Evolutionary conservation across 441 rosid genomes (phyloP).

Genomic region (Raphanus hybrid): DNA sequence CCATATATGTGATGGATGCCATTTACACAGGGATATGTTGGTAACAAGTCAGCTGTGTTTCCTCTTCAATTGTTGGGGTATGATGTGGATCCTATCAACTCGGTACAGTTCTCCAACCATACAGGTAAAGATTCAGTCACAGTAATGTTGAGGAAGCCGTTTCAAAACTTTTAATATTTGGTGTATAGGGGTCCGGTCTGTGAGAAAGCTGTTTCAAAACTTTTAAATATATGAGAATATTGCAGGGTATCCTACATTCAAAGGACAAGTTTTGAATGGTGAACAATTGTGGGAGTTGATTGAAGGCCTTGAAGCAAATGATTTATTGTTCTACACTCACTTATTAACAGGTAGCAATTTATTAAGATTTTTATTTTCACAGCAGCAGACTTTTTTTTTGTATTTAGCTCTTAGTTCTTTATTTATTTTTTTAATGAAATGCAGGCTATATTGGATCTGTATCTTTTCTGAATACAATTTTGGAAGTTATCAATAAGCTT

Average conservation of each 20-base stretch:
- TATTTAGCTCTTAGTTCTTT: neutral
- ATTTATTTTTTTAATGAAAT: conserved; percentile 9
- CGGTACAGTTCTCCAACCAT: conserved; percentile 99
- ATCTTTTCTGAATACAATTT: conserved; percentile 78
- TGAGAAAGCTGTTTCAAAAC: conserved; percentile 22
- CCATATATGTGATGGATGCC: conserved; percentile 2
- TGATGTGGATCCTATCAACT: conserved; percentile 97
- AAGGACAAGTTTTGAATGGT: conserved; percentile 96
- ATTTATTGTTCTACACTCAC: conserved; percentile 88
- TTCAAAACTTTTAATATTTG: conserved; percentile 34
- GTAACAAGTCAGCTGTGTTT: conserved; percentile 96
- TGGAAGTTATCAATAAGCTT: conserved; percentile 85
- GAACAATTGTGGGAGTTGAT: conserved; percentile 84
- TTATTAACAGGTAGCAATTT: conserved; percentile 70
- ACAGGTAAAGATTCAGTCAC: conserved; percentile 59
- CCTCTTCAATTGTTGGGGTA: conserved; percentile 96
- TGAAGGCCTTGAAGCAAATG: conserved; percentile 93
- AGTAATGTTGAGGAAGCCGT: neutral
- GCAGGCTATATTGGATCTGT: conserved; percentile 99
- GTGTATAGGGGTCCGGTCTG: neutral
- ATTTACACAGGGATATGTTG: conserved; percentile 86
- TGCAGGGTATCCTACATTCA: conserved; percentile 93
- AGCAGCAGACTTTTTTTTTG: neutral
- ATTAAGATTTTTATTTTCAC: neutral
- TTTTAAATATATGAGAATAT: conserved; percentile 13